Percentiles rank a stretch among this genome's conserved stretches.
Conservation (phyloP, 306 rosid species). For the Carpinus fangiana region DNA sequence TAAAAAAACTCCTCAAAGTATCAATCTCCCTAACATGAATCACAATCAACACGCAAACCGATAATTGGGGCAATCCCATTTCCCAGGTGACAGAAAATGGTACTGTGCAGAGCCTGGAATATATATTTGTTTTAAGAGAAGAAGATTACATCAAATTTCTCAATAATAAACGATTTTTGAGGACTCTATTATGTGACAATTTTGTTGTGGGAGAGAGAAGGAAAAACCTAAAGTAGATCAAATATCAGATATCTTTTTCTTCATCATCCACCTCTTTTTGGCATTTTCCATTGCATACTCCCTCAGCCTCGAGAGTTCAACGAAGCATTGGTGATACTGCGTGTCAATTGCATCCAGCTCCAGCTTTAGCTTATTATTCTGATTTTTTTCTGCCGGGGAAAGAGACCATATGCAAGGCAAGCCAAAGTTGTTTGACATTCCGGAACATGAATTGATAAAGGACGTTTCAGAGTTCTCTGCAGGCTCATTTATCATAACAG, state of each 20-base stretch:
- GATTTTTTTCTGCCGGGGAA: slow-evolving; percentile 36
- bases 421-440: slow-evolving; percentile 32
- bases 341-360: slow-evolving; percentile 70
- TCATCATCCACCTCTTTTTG: slow-evolving; percentile 64
- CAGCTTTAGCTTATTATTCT: slow-evolving; percentile 43
- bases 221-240: slow-evolving; percentile 22
- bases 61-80: neutral
- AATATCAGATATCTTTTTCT: slow-evolving; percentile 44
- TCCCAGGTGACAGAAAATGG: neutral
- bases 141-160: neutral
- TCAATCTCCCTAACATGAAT: too few species aligned
- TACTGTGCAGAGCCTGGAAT: neutral
- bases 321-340: slow-evolving; percentile 51
- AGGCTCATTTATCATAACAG: slow-evolving; percentile 29
- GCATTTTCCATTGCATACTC: slow-evolving; percentile 65
- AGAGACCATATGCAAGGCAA: slow-evolving; percentile 44
- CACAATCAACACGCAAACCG: neutral
- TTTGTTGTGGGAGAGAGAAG: neutral
- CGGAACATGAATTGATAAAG: slow-evolving; percentile 25
- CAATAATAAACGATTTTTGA: neutral
- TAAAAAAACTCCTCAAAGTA: too few species aligned
- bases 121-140: neutral
- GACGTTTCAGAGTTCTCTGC: slow-evolving; percentile 38
- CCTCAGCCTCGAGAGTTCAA: slow-evolving; percentile 61
- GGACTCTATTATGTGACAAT: neutral